These are phyloP conservation scores for Penstemon davidsonii DNA, from an alignment of 257 asterid species.

Conservation along the genomic window DNA sequence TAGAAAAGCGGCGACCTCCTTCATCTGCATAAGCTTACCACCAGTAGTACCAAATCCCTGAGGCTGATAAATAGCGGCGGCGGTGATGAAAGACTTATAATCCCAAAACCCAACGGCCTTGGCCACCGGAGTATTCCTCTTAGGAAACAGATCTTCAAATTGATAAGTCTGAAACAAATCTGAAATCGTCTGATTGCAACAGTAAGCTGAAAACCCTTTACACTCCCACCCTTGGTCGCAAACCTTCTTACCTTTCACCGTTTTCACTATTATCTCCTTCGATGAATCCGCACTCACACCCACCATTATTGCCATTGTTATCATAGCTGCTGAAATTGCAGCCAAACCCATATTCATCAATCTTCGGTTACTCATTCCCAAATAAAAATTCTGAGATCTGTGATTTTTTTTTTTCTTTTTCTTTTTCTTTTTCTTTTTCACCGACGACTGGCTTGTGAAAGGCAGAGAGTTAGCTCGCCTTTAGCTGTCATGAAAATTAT, in stretches of 20 bases:
- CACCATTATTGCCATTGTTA: constrained; percentile 28
- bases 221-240: constrained; percentile 88
- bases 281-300: constrained; percentile 34
- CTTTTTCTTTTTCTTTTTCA: too few relatives aligned
- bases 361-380: constrained; percentile 19
- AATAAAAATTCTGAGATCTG: too few relatives aligned
- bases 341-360: constrained; percentile 16
- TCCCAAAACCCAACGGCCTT: constrained; percentile 88
- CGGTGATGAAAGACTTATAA: constrained; percentile 65
- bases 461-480: too few relatives aligned
- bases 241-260: constrained; percentile 57
- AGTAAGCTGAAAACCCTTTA: constrained; percentile 43
- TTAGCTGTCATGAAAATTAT: too few relatives aligned
- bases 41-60: constrained; percentile 90
- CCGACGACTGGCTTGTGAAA: too few relatives aligned
- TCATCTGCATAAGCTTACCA: constrained; percentile 60
- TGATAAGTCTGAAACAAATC: constrained; percentile 71
- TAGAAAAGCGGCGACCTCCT: constrained; percentile 73
- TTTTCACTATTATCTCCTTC: constrained; percentile 46
- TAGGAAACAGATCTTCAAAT: constrained; percentile 67
- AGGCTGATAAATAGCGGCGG: constrained; percentile 70
- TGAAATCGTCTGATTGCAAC: constrained; percentile 79
- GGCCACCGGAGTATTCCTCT: constrained; percentile 73
- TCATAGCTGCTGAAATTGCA: constrained; percentile 18
- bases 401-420: background rate